A percentile compares a stretch with the other conserved stretches of the same genome.
These are phyloP conservation scores for Hypoxylon sp. DNA, from an alignment of 2,329 filamentous ascomycete genomes.

Conservation along the genomic window DNA sequence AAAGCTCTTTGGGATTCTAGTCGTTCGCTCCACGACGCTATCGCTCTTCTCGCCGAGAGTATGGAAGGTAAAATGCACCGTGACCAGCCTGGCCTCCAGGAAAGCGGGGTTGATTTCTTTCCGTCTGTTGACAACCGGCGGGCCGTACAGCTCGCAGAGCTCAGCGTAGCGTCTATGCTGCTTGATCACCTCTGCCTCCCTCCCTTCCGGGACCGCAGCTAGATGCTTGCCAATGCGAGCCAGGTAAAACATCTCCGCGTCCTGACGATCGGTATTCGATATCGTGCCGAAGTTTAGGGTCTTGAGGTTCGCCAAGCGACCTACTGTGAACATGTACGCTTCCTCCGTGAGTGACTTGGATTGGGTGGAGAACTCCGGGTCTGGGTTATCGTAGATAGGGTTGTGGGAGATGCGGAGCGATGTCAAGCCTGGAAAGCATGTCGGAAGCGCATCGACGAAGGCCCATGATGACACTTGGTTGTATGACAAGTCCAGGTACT, in stretches of 20 bases:
- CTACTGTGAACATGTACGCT: slow-evolving; percentile 88
- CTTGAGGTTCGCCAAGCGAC: slow-evolving; percentile 75
- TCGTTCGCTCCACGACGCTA: slow-evolving; percentile 49
- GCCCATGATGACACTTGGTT: slow-evolving; percentile 77
- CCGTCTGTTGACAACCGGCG: slow-evolving; percentile 72
- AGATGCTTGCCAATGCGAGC: slow-evolving; percentile 84
- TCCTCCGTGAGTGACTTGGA: slow-evolving; percentile 71
- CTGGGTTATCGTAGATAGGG: slow-evolving; percentile 76
- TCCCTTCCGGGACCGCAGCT: slow-evolving; percentile 65
- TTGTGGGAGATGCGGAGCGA: slow-evolving; percentile 87
- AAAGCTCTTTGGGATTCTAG: slow-evolving; percentile 78
- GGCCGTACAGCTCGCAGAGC: slow-evolving; percentile 81
- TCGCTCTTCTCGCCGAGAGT: slow-evolving; percentile 6
- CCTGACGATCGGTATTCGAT: slow-evolving; percentile 78
- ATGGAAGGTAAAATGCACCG: slow-evolving; percentile 65
- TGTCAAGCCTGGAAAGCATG: slow-evolving; percentile 77
- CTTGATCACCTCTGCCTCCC: slow-evolving; percentile 67
- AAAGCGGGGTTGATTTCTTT: slow-evolving; percentile 78
- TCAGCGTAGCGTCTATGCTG: slow-evolving; percentile 79
- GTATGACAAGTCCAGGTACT: slow-evolving; percentile 79
- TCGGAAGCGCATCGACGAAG: slow-evolving; percentile 77
- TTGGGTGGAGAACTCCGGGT: slow-evolving; percentile 50
- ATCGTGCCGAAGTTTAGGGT: slow-evolving; percentile 81
- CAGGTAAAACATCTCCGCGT: slow-evolving; percentile 95
- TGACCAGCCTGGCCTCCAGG: slow-evolving; percentile 81